Conservation (phyloP, 2,329 filamentous ascomycete species). For the Aspergillus chevalieri region DNA sequence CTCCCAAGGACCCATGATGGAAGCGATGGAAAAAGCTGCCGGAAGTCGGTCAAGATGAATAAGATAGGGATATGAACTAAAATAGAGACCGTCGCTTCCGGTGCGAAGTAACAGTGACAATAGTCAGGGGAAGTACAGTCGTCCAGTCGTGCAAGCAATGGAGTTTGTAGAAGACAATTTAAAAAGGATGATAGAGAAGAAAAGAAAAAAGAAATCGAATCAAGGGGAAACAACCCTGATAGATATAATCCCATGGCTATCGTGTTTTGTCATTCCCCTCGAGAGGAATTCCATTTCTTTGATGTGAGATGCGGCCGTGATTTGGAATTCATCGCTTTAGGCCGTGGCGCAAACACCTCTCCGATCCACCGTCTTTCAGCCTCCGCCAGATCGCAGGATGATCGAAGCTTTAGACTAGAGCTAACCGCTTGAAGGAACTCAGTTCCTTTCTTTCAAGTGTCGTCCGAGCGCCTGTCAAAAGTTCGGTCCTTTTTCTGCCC, state of each 20-base stretch:
- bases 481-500: no score
- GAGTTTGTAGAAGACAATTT: background rate
- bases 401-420: background rate
- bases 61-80: background rate
- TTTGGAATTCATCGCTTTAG: conserved; percentile 18
- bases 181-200: background rate
- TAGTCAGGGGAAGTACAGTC: background rate
- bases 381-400: conserved; percentile 10
- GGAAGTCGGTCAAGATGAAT: background rate
- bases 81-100: background rate
- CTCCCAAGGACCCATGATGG: conserved; percentile 20
- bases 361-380: conserved; percentile 9
- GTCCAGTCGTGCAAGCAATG: no score
- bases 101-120: background rate
- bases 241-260: conserved; percentile 1
- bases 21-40: conserved; percentile 2
- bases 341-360: conserved; percentile 13
- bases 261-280: conserved; percentile 1
- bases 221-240: background rate
- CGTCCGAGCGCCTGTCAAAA: no score
- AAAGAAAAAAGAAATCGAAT: background rate
- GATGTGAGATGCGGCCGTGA: conserved; percentile 8
- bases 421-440: no score
- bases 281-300: conserved; percentile 6
- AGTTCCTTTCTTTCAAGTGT: no score